Percentiles rank a stretch among this genome's conserved stretches.
phyloP scores from a whole-genome alignment of 305 asterid species.

The Fraxinus sp. region DNA sequence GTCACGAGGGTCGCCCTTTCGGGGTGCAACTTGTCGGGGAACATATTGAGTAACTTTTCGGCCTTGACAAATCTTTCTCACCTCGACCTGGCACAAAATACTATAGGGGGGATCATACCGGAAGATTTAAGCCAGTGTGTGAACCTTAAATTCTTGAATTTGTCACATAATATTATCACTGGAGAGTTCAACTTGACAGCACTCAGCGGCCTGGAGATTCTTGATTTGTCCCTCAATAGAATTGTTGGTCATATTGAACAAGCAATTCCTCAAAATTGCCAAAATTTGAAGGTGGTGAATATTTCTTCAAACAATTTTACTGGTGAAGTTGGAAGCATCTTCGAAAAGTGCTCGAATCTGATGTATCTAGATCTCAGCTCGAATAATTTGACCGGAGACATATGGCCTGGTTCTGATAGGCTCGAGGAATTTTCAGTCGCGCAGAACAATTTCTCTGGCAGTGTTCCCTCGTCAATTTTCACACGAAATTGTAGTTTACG shows the following conservation, averaged over 20 bases:
- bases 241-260: slow-evolving; percentile 37
- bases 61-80: slow-evolving; percentile 54
- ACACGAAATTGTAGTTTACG: slow-evolving; percentile 52
- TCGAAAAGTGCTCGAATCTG: slow-evolving; percentile 52
- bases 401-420: slow-evolving; percentile 62
- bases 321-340: slow-evolving; percentile 55
- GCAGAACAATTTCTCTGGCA: slow-evolving; percentile 51
- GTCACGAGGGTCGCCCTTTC: slow-evolving; percentile 58
- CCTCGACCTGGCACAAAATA: slow-evolving; percentile 74
- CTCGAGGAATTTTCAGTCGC: slow-evolving; percentile 60
- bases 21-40: slow-evolving; percentile 45
- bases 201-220: slow-evolving; percentile 51
- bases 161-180: slow-evolving; percentile 68
- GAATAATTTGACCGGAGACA: slow-evolving; percentile 55
- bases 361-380: slow-evolving; percentile 68
- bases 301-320: slow-evolving; percentile 61
- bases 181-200: slow-evolving; percentile 64
- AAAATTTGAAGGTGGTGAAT: slow-evolving; percentile 52
- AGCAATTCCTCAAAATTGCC: slow-evolving; percentile 51
- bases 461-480: slow-evolving; percentile 38
- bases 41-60: slow-evolving; percentile 59
- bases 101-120: slow-evolving; percentile 57
- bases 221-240: slow-evolving; percentile 73
- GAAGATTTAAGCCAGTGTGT: slow-evolving; percentile 58
- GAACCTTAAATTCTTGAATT: slow-evolving; percentile 56